phyloP scores from a whole-genome alignment of 1,284 basidiomycete species.

The Pseudozyma pruni region DNA sequence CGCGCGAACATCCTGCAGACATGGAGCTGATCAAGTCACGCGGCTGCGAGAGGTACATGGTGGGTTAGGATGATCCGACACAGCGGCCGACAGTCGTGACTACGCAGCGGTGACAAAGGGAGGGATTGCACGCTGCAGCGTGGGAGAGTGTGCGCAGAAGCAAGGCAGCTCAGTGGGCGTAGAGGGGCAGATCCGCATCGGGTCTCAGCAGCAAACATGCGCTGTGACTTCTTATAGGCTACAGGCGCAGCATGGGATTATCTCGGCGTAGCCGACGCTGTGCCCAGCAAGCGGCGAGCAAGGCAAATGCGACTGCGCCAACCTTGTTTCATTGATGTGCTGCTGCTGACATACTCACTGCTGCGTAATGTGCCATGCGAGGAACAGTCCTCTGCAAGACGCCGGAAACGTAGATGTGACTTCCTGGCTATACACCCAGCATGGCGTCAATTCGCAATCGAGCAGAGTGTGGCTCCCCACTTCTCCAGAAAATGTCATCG shows the following conservation, averaged over 20 bases:
- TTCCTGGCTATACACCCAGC: not conserved
- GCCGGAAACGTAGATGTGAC: not conserved
- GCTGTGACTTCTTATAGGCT: constrained; percentile 7
- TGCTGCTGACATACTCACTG: not conserved
- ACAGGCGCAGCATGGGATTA: not conserved
- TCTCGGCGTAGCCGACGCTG: too few species aligned
- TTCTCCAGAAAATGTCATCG: constrained; percentile 5
- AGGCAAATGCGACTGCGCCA: constrained; percentile 1
- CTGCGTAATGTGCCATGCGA: not conserved
- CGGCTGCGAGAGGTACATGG: constrained; percentile 29
- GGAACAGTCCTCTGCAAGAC: not conserved
- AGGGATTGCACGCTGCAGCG: not conserved
- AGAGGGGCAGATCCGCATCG: not conserved
- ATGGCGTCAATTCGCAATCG: constrained; percentile 11
- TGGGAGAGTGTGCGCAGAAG: not conserved
- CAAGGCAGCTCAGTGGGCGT: constrained; percentile 5
- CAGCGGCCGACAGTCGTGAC: not conserved
- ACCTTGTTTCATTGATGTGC: too few species aligned
- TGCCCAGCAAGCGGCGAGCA: too few species aligned
- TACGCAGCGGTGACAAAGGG: not conserved
- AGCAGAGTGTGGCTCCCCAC: too few species aligned
- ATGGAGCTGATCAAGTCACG: constrained; percentile 21
- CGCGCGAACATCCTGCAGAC: constrained; percentile 22
- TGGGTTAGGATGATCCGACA: not conserved
- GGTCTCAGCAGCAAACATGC: constrained; percentile 1